Base-by-base conservation (phyloP, 768 basidiomycete species). In the Rhizopogon vulgaris region DNA sequence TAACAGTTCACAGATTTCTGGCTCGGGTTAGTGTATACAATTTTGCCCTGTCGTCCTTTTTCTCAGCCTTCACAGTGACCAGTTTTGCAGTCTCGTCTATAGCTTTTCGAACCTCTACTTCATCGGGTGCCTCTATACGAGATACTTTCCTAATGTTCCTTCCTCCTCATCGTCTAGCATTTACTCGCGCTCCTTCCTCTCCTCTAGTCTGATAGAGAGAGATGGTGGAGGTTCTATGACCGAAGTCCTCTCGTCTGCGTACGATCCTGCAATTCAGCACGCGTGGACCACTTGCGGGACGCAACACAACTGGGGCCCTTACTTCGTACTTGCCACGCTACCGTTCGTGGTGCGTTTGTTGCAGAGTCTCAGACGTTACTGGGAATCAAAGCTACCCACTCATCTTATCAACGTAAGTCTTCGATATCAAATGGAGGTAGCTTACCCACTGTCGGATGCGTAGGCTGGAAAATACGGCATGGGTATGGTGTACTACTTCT, bases 281-380 rank as follows among this genome's bases (percentile, higher is more conserved):
- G 67, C 72, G 42, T 82, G 78, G 77, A 42, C 47, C n/a, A 58
- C 62, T 15, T 74, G 75, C 42, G 72, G 77, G 9, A 60, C 67
- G 4, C 52, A 69, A 2, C 72, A 56, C 4, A 71, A 75, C 18
- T 94, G 92, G 91, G 78, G 75, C 1, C 62, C 77, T 14, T 75
- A 82, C 2, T 85, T 83, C 55, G 53, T 80, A 3, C 70, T 91
- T 6, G 77, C 79, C 5, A 60, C 75, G 8, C 56, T 94, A 1
- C 94, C 96, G 0, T 77, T 90, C 17, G 48, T 87, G 2, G 74
- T 82, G 32, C 94, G 96, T 69, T 63, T 92, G 38, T 73, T 89
- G 10, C 96, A 99, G 68, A 90, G 88, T 63, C 57, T 96, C 47
- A 85, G 85, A 56, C 93, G 95, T 71, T 98, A 87, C 63, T 70